Evolutionary conservation across 2,329 filamentous ascomycete species (phyloP), one percentile per base, ranked within the genome.

Genomic region (Verticillium klebahnii): DNA sequence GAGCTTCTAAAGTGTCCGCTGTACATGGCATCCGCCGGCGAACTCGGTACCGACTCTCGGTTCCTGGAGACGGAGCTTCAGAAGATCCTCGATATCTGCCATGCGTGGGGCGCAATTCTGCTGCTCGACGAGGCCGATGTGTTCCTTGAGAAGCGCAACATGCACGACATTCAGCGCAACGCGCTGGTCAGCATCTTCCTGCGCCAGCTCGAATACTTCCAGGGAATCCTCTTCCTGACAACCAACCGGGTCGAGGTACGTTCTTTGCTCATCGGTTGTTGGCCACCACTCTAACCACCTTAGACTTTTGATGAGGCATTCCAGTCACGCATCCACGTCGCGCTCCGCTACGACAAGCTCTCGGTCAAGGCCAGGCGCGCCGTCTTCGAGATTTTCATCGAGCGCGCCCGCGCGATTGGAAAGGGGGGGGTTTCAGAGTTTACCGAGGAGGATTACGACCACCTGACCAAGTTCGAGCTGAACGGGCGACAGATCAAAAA

Each of bases 51-150:
- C 2, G 84, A 88, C 60, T 82, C 87, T 0, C 79, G 82, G 62
- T 82, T 82, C 14, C 81, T 93, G 0, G 90, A 92, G 71, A 77
- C 77, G 7, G 86, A 87, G 68, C 80, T 92, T 9, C 90, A 93
- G 71, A 91, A 91, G 73, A 93, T 96, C 58, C 83, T 93, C 64
- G 87, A 91, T 69, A 90, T 96, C 56, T 92, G 91, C 50, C 91
- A 94, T 69, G 86, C 87, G 0, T 96, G 92, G 92, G 90, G 91
- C 19, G 92, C 92, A 0, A 90, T 97, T 7, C 79, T 96, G 0
- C 83, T 96, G 2, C 85, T 97, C 1, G 93, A 96, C 69, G 93
- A 96, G 76, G 92, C 90, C 1, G 91, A 94, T 68, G 89, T 93
- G 4, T 93, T 93, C 77, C 79, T 96, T 9, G 91, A 95, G 78